These are phyloP conservation scores for Fusarium heterosporum DNA, from an alignment of 2,329 filamentous ascomycete genomes.

Conservation along the genomic window DNA sequence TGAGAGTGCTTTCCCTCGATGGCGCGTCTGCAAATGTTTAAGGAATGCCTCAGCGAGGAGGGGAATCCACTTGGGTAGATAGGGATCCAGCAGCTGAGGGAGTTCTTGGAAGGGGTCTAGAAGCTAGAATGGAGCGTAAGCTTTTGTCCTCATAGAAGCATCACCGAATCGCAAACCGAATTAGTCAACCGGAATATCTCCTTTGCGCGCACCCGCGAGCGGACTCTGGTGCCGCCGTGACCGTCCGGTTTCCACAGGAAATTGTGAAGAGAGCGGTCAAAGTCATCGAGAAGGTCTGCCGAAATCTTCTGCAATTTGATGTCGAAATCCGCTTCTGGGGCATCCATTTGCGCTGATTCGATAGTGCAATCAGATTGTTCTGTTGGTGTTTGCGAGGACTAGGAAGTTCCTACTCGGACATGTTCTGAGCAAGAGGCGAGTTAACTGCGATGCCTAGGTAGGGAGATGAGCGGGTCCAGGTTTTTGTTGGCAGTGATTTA, in stretches of 20 bases:
- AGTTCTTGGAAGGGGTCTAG: constrained; percentile 95
- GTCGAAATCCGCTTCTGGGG: constrained; percentile 69
- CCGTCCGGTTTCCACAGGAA: constrained; percentile 66
- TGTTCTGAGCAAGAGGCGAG: constrained; percentile 6
- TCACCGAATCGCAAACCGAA: constrained; percentile 51
- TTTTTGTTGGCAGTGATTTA: background rate
- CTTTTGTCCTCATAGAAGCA: background rate
- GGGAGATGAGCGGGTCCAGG: constrained; percentile 24
- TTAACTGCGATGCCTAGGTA: background rate
- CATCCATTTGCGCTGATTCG: constrained; percentile 63
- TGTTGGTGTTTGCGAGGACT: constrained; percentile 4
- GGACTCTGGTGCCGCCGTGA: constrained; percentile 56
- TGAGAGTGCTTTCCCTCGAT: constrained; percentile 53
- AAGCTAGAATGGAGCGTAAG: constrained; percentile 51
- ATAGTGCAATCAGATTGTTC: background rate
- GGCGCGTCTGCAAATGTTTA: constrained; percentile 66
- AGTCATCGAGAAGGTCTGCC: constrained; percentile 68
- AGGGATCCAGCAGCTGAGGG: constrained; percentile 89
- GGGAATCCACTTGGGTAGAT: constrained; percentile 81
- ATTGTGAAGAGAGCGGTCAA: constrained; percentile 63
- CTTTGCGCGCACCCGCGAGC: constrained; percentile 61
- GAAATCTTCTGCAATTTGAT: constrained; percentile 72
- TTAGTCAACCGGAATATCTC: constrained; percentile 63
- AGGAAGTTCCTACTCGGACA: constrained; percentile 1
- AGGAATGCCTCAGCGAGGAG: constrained; percentile 81